Conservation (phyloP, 352 stramenopile species). For the Phytophthora fragariaefolia region DNA sequence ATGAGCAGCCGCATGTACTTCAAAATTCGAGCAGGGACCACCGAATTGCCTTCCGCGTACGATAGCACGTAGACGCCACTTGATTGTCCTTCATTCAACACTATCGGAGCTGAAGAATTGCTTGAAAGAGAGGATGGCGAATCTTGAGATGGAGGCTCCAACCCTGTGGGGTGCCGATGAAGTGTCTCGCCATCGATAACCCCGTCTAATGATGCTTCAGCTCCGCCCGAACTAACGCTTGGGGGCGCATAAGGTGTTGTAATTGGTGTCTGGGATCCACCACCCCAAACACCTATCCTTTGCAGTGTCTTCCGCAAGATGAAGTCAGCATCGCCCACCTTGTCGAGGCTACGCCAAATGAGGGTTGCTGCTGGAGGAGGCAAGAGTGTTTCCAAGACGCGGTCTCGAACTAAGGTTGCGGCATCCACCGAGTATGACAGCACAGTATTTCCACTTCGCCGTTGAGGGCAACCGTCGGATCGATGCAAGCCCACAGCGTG, state of each 20-base stretch:
- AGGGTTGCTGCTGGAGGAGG: constrained; percentile 54
- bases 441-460: constrained; percentile 45
- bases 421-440: constrained; percentile 75
- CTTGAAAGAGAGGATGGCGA: constrained; percentile 14
- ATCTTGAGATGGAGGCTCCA: constrained; percentile 17
- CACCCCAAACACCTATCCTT: constrained; percentile 79
- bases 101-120: constrained; percentile 25
- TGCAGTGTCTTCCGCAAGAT: constrained; percentile 75
- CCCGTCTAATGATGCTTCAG: constrained; percentile 9
- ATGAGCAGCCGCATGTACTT: constrained; percentile 90
- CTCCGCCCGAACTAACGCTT: constrained; percentile 13
- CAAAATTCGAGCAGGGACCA: constrained; percentile 79
- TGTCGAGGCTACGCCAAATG: constrained; percentile 72
- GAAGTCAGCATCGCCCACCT: constrained; percentile 75
- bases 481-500: constrained; percentile 59
- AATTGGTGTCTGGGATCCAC: constrained; percentile 82
- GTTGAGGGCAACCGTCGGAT: constrained; percentile 61
- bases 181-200: constrained; percentile 2
- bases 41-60: constrained; percentile 74
- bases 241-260: constrained; percentile 70
- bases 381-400: constrained; percentile 64
- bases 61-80: constrained; percentile 78
- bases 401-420: constrained; percentile 67
- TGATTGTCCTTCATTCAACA: constrained; percentile 31
- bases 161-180: constrained; percentile 13